phyloP scores from a whole-genome alignment of 208 protist genomes.

The Novymonas esmeraldas region DNA sequence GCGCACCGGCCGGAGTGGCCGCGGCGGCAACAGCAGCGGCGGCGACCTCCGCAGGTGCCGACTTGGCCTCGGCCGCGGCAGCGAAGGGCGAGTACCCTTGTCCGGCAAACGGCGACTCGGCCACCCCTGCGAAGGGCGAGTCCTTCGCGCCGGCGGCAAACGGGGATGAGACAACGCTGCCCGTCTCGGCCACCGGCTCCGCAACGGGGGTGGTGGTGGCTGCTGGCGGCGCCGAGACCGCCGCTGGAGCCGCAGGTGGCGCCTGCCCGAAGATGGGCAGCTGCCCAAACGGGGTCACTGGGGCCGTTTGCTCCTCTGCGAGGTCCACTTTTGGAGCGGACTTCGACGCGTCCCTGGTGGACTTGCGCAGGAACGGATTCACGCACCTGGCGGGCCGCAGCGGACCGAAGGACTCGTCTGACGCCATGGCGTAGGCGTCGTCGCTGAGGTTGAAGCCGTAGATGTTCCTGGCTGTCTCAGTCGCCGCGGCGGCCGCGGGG shows the following conservation, averaged over 20 bases:
- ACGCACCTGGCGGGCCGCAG: constrained; percentile 44
- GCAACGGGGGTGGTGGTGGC: constrained; percentile 4
- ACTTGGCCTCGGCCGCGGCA: constrained; percentile 8
- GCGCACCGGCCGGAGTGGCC: background rate
- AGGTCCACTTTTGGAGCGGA: constrained; percentile 14
- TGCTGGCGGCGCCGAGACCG: constrained; percentile 1
- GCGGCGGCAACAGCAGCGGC: background rate
- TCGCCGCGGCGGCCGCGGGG: background rate
- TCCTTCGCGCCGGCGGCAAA: constrained; percentile 35
- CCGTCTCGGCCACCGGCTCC: background rate
- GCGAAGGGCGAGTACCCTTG: constrained; percentile 46
- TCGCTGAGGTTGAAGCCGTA: constrained; percentile 35
- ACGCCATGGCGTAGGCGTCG: constrained; percentile 61
- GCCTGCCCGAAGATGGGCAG: constrained; percentile 79
- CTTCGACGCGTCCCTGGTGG: constrained; percentile 13
- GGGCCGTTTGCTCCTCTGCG: constrained; percentile 44
- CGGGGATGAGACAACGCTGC: constrained; percentile 56
- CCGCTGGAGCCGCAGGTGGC: constrained; percentile 12
- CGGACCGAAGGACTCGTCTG: constrained; percentile 42
- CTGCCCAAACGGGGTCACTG: constrained; percentile 78
- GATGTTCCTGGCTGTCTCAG: constrained; percentile 3
- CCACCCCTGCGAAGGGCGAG: constrained; percentile 40
- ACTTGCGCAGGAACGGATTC: constrained; percentile 49
- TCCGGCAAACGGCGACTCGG: constrained; percentile 44
- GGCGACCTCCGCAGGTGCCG: background rate